Percentiles rank a stretch among this genome's conserved stretches.
phyloP scores from a whole-genome alignment of 176 grass and related monocot species.

The Puccinellia tenuiflora region DNA sequence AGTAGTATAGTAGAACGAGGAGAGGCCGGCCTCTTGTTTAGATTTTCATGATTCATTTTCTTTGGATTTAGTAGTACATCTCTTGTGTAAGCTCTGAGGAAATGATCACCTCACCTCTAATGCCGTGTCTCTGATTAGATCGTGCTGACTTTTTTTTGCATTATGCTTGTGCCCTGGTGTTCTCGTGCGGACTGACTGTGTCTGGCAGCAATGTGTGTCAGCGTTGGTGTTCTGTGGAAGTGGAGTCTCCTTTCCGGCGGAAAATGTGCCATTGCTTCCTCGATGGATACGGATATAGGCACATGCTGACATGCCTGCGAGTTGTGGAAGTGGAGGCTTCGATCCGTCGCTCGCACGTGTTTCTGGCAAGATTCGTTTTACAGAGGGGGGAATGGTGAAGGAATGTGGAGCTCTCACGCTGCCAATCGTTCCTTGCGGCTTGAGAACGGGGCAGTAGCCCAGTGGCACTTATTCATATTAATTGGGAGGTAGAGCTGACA shows the following conservation, averaged over 20 bases:
- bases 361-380: neutral
- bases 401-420: neutral
- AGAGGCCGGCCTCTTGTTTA: slow-evolving; percentile 17
- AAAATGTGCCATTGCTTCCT: neutral
- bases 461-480: no score
- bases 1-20: neutral
- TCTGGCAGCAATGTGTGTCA: no score
- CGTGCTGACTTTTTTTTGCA: slow-evolving; percentile 20
- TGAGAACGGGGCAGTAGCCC: no score
- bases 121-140: slow-evolving; percentile 8
- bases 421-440: no score
- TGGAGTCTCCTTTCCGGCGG: neutral
- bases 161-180: neutral
- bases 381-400: no score
- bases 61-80: neutral
- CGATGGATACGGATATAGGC: neutral
- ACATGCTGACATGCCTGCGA: neutral
- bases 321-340: neutral
- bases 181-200: neutral
- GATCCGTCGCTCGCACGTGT: neutral
- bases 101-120: neutral
- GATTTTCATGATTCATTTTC: neutral
- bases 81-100: neutral
- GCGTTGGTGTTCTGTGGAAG: neutral
- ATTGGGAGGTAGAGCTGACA: no score